Percentiles rank a stretch among this genome's conserved stretches.
Conservation (phyloP, 2,329 filamentous ascomycete species). For the Pseudofabraea citricarpa region DNA sequence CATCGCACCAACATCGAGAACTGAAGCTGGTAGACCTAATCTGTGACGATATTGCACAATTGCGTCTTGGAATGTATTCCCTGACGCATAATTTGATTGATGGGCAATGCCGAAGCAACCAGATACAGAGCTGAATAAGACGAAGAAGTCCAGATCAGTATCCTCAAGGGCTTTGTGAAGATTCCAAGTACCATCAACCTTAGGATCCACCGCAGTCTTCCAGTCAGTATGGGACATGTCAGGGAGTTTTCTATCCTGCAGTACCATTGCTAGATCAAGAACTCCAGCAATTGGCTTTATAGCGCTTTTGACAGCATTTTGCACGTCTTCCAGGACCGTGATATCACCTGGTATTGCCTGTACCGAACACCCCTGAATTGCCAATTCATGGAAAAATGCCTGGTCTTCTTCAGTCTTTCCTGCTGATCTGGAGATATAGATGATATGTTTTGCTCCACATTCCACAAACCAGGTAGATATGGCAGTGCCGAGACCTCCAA, state of each 20-base stretch:
- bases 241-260: constrained; percentile 24
- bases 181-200: constrained; percentile 23
- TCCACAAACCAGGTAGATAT: constrained; percentile 32
- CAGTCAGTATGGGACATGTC: constrained; percentile 35
- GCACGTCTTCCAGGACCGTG: constrained; percentile 4
- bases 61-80: constrained; percentile 24
- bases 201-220: constrained; percentile 28
- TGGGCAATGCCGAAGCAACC: constrained; percentile 11
- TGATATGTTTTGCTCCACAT: constrained; percentile 31
- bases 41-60: constrained; percentile 14
- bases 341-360: constrained; percentile 13
- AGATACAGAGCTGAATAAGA: constrained; percentile 33
- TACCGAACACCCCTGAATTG: constrained; percentile 9
- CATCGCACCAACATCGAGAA: constrained; percentile 18
- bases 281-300: constrained; percentile 14
- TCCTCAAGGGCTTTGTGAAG: constrained; percentile 11
- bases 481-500: constrained; percentile 35
- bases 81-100: constrained; percentile 17
- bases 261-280: constrained; percentile 26
- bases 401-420: constrained; percentile 27
- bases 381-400: constrained; percentile 12
- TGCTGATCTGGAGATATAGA: constrained; percentile 29
- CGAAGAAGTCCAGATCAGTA: constrained; percentile 34
- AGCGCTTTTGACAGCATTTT: constrained; percentile 2
- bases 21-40: constrained; percentile 14